A percentile compares a stretch with the other conserved stretches of the same genome.
Conservation (phyloP, 176 grass and related monocot genomes). For the Phoenix roebelenii region DNA sequence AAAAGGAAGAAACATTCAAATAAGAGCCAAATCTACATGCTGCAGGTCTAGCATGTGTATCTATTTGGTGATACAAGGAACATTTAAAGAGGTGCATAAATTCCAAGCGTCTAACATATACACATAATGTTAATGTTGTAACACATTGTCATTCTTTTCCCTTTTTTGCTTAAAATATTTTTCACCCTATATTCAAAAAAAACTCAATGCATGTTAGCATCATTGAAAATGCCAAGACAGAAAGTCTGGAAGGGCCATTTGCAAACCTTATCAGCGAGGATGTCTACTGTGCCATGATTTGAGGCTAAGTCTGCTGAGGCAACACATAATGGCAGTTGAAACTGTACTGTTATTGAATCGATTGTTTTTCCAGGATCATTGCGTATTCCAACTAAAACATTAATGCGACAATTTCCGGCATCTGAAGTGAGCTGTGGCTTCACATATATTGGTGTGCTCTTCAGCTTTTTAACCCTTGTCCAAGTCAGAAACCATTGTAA, state of each 20-base stretch:
- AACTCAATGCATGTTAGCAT: too few relatives aligned
- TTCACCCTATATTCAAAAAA: too few relatives aligned
- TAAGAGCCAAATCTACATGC: neutral
- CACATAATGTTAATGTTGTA: too few relatives aligned
- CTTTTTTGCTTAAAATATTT: too few relatives aligned
- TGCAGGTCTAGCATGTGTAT: too few relatives aligned
- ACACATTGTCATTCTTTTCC: too few relatives aligned
- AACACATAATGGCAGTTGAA: constrained; percentile 65
- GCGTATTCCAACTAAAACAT: constrained; percentile 65
- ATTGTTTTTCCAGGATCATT: constrained; percentile 97
- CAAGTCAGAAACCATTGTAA: too few relatives aligned
- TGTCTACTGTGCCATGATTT: constrained; percentile 81
- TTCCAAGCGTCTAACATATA: too few relatives aligned
- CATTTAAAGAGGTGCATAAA: too few relatives aligned
- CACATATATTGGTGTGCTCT: constrained; percentile 79
- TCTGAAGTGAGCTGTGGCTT: constrained; percentile 79
- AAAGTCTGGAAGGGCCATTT: neutral
- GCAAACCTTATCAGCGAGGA: constrained; percentile 74
- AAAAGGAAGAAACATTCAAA: constrained; percentile 4
- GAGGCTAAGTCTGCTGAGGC: constrained; percentile 83
- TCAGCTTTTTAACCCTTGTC: constrained; percentile 72
- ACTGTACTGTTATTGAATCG: constrained; percentile 80
- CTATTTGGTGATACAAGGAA: too few relatives aligned
- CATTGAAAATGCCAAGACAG: too few relatives aligned
- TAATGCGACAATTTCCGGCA: constrained; percentile 78